Conservation (phyloP, 73 alveolate species). For the Stentor roeselii region DNA sequence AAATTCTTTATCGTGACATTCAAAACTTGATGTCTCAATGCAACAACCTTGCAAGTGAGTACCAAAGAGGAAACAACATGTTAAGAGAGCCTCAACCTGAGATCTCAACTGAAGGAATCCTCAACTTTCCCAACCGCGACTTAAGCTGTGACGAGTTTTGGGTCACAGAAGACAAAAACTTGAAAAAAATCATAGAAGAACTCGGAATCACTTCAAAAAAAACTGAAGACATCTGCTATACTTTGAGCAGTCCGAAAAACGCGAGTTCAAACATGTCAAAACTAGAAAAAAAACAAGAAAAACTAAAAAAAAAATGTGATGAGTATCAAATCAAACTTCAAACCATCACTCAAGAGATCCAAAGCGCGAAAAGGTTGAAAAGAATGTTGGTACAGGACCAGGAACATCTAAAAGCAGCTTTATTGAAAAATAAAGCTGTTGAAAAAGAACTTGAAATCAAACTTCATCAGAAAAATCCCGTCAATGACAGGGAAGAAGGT, state of each 20-base stretch:
- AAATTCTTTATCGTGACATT: background rate
- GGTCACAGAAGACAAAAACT: background rate
- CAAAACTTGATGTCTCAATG: background rate
- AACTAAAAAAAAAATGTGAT: background rate
- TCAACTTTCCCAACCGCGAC: background rate
- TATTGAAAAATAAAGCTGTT: background rate
- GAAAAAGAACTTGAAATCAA: background rate
- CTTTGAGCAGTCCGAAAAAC: background rate
- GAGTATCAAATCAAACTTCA: background rate
- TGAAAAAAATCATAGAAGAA: background rate
- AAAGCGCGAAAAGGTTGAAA: constrained; percentile 21
- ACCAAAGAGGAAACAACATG: background rate
- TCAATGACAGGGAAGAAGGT: background rate
- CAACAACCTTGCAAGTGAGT: background rate
- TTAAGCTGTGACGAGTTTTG: background rate
- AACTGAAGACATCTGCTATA: background rate
- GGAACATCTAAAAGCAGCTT: background rate
- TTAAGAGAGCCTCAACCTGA: constrained; percentile 21
- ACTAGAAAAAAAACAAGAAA: background rate
- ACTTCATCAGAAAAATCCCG: background rate
- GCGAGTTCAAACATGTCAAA: background rate
- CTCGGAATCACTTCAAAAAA: background rate
- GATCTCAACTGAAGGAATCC: background rate
- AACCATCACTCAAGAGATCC: constrained; percentile 15
- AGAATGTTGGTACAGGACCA: background rate